phyloP scores from a whole-genome alignment of 208 protist genomes.

The Tritrichomonas foetus region DNA sequence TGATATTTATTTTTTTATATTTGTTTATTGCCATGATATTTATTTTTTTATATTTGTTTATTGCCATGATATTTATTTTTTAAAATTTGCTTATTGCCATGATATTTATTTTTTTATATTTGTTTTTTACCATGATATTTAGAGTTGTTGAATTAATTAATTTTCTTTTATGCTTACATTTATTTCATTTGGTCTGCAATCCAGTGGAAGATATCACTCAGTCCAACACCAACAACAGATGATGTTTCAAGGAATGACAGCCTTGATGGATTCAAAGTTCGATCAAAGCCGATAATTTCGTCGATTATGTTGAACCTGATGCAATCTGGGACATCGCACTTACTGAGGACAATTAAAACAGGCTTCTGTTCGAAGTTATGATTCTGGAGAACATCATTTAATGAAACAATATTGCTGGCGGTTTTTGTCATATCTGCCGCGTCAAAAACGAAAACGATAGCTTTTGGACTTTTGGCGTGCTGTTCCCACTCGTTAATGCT shows the following conservation, averaged over 20 bases:
- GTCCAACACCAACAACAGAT: conserved; percentile 16
- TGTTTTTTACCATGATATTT: no score
- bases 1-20: no score
- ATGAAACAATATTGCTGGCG: neutral
- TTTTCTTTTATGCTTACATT: no score
- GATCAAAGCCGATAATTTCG: conserved; percentile 19
- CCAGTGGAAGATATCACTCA: neutral
- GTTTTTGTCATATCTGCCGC: conserved; percentile 8
- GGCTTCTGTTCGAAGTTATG: neutral
- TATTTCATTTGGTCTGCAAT: conserved; percentile 25
- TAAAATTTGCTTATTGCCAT: no score
- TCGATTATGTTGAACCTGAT: neutral
- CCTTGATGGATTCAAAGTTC: neutral
- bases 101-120: no score
- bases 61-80: no score
- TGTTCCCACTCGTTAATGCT: neutral
- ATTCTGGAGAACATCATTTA: neutral
- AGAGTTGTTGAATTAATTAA: no score
- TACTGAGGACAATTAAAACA: neutral
- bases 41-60: no score
- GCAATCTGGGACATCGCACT: conserved; percentile 9
- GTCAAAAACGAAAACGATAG: conserved; percentile 13
- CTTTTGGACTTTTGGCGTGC: neutral
- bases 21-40: no score
- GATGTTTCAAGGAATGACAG: neutral